Percentiles rank a stretch among this genome's conserved stretches.
These are phyloP conservation scores for Cystobasidiaceae sp. DNA, from an alignment of 1,284 basidiomycete genomes.

Conservation along the genomic window DNA sequence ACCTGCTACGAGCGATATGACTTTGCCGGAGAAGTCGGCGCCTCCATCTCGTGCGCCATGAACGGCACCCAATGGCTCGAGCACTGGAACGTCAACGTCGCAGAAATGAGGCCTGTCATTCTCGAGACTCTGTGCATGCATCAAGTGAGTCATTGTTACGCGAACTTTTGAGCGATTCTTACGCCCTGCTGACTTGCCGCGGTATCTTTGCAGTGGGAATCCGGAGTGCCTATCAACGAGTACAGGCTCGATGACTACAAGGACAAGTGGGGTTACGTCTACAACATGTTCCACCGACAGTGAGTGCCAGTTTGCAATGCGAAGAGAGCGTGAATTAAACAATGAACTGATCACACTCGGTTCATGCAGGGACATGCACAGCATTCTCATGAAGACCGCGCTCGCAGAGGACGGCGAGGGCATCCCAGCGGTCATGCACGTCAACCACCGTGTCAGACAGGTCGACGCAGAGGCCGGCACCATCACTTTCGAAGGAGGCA, in stretches of 20 bases:
- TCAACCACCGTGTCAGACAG: conserved; percentile 44
- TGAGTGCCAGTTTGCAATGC: background rate
- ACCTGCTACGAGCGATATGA: conserved; percentile 44
- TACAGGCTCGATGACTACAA: conserved; percentile 44
- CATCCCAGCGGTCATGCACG: conserved; percentile 40
- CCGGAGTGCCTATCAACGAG: conserved; percentile 43
- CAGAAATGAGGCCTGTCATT: conserved; percentile 41
- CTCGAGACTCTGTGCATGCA: conserved; percentile 44
- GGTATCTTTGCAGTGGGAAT: conserved; percentile 43
- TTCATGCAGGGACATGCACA: conserved; percentile 44
- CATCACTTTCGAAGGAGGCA: conserved; percentile 47
- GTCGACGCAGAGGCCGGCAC: conserved; percentile 44
- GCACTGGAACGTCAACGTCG: conserved; percentile 43
- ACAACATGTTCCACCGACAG: conserved; percentile 47
- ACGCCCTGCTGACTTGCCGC: too few relatives aligned
- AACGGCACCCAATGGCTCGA: conserved; percentile 43
- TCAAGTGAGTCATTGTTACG: conserved; percentile 35
- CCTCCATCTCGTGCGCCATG: conserved; percentile 45
- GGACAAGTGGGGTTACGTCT: conserved; percentile 43
- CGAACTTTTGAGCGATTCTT: too few relatives aligned
- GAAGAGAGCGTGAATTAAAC: background rate
- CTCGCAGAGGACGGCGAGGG: conserved; percentile 43
- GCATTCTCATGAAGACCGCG: conserved; percentile 44
- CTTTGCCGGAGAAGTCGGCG: conserved; percentile 45
- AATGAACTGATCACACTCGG: background rate